These are phyloP conservation scores for Hymenoscyphus repandus DNA, from an alignment of 2,329 filamentous ascomycete species.

Conservation along the genomic window DNA sequence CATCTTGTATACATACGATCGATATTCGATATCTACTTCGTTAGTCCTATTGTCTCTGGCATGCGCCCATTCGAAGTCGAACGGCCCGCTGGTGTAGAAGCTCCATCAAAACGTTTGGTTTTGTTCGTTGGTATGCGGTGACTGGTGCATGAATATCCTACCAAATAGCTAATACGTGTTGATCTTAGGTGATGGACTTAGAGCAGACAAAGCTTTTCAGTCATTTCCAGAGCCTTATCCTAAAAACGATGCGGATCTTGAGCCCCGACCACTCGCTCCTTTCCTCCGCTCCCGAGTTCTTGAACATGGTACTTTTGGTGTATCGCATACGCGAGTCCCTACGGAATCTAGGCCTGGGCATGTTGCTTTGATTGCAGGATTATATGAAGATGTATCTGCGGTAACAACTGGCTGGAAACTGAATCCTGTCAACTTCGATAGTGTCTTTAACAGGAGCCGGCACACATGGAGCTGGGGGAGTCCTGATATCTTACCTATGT, in stretches of 20 bases:
- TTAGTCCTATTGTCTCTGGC: conserved; percentile 92
- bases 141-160: conserved; percentile 3
- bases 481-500: conserved; percentile 96
- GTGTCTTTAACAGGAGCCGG: conserved; percentile 91
- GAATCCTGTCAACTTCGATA: conserved; percentile 97
- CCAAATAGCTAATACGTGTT: conserved; percentile 11
- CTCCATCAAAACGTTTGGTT: conserved; percentile 85
- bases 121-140: conserved; percentile 74
- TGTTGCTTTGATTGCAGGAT: conserved; percentile 89
- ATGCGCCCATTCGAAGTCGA: conserved; percentile 79
- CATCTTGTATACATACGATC: conserved; percentile 91
- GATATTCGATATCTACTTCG: conserved; percentile 98
- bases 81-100: conserved; percentile 49
- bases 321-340: conserved; percentile 93
- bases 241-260: conserved; percentile 57
- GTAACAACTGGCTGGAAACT: conserved; percentile 98
- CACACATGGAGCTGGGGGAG: conserved; percentile 99
- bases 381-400: conserved; percentile 97
- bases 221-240: conserved; percentile 83
- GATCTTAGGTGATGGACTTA: conserved; percentile 69
- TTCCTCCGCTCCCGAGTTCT: conserved; percentile 87
- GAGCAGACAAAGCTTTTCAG: conserved; percentile 97
- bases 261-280: conserved; percentile 76
- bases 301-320: conserved; percentile 87
- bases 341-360: conserved; percentile 96